phyloP scores from a whole-genome alignment of 2,329 filamentous ascomycete species.

The Exophiala sp. region DNA sequence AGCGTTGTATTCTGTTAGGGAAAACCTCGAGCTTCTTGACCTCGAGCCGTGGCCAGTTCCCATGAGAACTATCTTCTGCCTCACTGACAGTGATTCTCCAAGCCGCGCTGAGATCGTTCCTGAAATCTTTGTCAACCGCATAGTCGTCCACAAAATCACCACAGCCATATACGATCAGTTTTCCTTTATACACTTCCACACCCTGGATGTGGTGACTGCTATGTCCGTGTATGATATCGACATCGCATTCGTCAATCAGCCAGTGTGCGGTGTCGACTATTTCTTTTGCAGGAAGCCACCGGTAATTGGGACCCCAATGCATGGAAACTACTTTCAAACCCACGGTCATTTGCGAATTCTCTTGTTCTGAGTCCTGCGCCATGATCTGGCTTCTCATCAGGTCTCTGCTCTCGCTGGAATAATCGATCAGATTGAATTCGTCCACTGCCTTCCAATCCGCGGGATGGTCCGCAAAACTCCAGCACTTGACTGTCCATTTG shows the following conservation, averaged over 20 bases:
- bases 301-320: slow-evolving; percentile 43
- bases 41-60: slow-evolving; percentile 11
- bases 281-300: slow-evolving; percentile 33
- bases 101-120: slow-evolving; percentile 40
- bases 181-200: slow-evolving; percentile 37
- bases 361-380: background rate
- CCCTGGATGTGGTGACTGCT: slow-evolving; percentile 43
- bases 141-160: slow-evolving; percentile 46
- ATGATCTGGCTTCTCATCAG: slow-evolving; percentile 25
- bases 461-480: slow-evolving; percentile 38
- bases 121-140: slow-evolving; percentile 32
- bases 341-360: background rate
- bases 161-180: slow-evolving; percentile 40
- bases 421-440: slow-evolving; percentile 39
- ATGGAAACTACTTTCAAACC: slow-evolving; percentile 39
- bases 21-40: slow-evolving; percentile 35
- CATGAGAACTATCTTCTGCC: slow-evolving; percentile 2
- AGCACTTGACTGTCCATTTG: slow-evolving; percentile 32
- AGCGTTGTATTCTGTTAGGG: slow-evolving; percentile 36
- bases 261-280: slow-evolving; percentile 38
- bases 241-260: slow-evolving; percentile 39
- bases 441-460: slow-evolving; percentile 33
- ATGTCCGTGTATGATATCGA: slow-evolving; percentile 42
- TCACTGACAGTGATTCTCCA: slow-evolving; percentile 36
- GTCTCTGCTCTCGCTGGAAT: slow-evolving; percentile 27